Base-by-base conservation (phyloP, 345 rosid species). In the Turritis glabra region DNA sequence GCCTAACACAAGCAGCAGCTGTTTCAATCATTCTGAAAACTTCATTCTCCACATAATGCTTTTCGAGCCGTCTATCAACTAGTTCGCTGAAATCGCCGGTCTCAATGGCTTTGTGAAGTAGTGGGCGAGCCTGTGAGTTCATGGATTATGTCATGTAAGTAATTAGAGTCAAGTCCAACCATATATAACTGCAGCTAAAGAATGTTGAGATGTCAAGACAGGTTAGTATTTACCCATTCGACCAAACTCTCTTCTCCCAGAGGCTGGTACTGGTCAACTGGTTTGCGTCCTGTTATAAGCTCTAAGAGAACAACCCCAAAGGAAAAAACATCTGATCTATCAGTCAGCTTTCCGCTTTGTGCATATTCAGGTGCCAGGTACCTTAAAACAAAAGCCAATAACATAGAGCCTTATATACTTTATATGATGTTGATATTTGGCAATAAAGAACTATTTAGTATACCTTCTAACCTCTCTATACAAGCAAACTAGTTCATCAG, bases 291-390 rank as follows among this genome's bases (percentile, higher is more conserved):
- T 2, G 96, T 96, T 77, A 96, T 77, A 73, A 96, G 93, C 82
- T 96, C 99, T 4, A 96, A 85, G 70, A 96, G 95, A 69, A 92
- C 98, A 43, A 96, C 99, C 40, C 96, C 99, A 66, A 92, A 96
- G 15, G 99, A 96, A 84, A 72, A 92, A 23, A 92, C 99, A 66
- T 96, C 99, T 15, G 98, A 96, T 80, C 93, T 86, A 78, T 92
- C 98, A 1, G 97, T 92, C 77, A 96, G 72, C 71, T 96, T 96
- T 62, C 99, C 99, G 41, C 98, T 96, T 17, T 90, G 84, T 56
- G 99, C 99, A 79, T 96, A 92, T 80, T 92, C 99, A 25, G 99
- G 98, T 63, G 99, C 99, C 47, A 95, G 18, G 72, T 95, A 95
- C 84, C 99, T 96, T 82, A 69, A 78, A 80, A 27, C 55, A 66